Evolutionary conservation across 148 eudicot genomes (phyloP).

Genomic region (Fagopyrum esculentum): DNA sequence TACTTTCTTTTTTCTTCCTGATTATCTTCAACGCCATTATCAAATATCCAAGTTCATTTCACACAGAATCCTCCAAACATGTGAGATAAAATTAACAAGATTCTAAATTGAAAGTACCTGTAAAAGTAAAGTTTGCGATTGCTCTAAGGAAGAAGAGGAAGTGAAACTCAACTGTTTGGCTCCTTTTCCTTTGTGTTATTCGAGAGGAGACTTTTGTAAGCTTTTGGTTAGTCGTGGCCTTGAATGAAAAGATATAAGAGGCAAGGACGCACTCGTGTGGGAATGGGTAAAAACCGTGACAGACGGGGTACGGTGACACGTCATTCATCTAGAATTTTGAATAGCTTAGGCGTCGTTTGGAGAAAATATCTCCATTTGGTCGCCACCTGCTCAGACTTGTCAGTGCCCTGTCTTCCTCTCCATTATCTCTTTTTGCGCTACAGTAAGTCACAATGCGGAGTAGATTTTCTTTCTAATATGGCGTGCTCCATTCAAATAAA

Average conservation of each 20-base stretch:
- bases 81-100: no score
- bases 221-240: background rate
- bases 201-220: background rate
- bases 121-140: background rate
- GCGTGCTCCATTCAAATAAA: no score
- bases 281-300: background rate
- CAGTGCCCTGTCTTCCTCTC: background rate
- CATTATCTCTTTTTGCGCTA: background rate
- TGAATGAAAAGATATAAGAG: background rate
- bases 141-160: background rate
- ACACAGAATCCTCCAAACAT: no score
- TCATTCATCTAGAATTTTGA: background rate
- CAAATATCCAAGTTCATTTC: no score
- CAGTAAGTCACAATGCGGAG: no score
- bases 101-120: no score
- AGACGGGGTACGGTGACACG: constrained; percentile 6
- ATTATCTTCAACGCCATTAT: no score
- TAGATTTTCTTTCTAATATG: no score
- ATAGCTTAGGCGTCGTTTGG: background rate
- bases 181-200: background rate
- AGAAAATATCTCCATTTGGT: background rate
- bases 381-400: background rate
- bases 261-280: background rate
- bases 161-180: constrained; percentile 6
- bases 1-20: no score